These are phyloP conservation scores for Tetracladium setigerum DNA, from an alignment of 495 filamentous ascomycete species.

Conservation along the genomic window DNA sequence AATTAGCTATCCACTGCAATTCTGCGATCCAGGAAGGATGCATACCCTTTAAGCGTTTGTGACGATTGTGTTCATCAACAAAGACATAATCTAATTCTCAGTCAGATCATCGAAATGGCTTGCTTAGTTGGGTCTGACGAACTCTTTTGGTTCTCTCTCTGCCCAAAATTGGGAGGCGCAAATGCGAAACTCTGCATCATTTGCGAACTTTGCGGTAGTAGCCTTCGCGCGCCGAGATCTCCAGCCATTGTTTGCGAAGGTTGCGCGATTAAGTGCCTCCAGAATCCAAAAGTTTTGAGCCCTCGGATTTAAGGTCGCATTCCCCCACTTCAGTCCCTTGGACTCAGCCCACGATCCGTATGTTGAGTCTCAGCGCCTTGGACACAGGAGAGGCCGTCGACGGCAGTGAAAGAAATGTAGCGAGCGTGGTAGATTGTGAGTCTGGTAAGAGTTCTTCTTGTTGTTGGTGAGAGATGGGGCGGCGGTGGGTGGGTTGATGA, in stretches of 20 bases:
- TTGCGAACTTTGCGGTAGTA: conserved; percentile 48
- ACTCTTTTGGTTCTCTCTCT: conserved; percentile 63
- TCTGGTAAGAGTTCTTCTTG: too few relatives aligned
- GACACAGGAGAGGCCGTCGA: too few relatives aligned
- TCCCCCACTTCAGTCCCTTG: neutral
- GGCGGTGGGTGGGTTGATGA: too few relatives aligned
- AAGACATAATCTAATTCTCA: conserved; percentile 83
- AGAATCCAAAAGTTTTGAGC: neutral
- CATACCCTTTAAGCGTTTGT: conserved; percentile 93
- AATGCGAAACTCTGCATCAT: conserved; percentile 51
- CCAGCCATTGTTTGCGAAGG: conserved; percentile 39
- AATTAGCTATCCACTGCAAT: conserved; percentile 19
- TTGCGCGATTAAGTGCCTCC: neutral
- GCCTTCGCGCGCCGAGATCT: conserved; percentile 43
- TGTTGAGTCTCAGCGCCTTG: too few relatives aligned
- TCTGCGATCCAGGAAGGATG: neutral
- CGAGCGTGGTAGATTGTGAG: too few relatives aligned
- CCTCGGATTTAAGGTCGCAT: neutral
- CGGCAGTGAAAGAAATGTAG: too few relatives aligned
- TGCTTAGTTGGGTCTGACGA: conserved; percentile 18
- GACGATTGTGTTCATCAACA: conserved; percentile 97
- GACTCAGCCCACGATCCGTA: too few relatives aligned
- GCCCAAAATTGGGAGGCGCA: conserved; percentile 47
- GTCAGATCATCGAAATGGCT: neutral
- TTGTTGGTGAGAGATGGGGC: too few relatives aligned